A percentile compares a stretch with the other conserved stretches of the same genome.
Evolutionary conservation across 1,139 yeast genomes (phyloP).

Genomic region (Yamadazyma diddensiae): DNA sequence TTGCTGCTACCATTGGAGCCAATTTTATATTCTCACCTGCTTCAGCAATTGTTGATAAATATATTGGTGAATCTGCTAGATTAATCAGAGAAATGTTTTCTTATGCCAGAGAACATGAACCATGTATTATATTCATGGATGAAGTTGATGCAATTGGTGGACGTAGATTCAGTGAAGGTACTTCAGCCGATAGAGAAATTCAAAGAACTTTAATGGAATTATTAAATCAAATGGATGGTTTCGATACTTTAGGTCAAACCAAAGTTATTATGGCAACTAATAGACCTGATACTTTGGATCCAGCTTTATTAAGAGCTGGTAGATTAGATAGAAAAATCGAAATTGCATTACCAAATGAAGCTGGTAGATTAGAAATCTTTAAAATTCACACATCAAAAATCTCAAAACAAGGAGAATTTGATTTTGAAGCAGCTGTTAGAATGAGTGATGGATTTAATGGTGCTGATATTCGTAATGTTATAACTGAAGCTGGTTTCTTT

Average conservation of each 20-base stretch:
- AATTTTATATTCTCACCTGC: slow-evolving; percentile 98
- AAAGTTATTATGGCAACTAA: slow-evolving; percentile 99
- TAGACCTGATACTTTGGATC: slow-evolving; percentile 97
- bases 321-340: slow-evolving; percentile 97
- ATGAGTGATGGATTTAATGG: slow-evolving; percentile 99
- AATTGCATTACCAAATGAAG: slow-evolving; percentile 94
- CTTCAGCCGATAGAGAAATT: slow-evolving; percentile 97
- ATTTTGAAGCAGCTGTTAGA: slow-evolving; percentile 94
- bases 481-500: slow-evolving; percentile 98
- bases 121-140: slow-evolving; percentile 98
- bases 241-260: slow-evolving; percentile 94
- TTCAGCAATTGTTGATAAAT: slow-evolving; percentile 96
- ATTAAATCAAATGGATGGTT: slow-evolving; percentile 98
- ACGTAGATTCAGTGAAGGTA: slow-evolving; percentile 96
- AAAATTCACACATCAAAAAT: slow-evolving; percentile 90
- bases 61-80: slow-evolving; percentile 97
- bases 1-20: slow-evolving; percentile 98
- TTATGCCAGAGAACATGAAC: slow-evolving; percentile 97
- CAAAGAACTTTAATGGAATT: slow-evolving; percentile 98
- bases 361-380: slow-evolving; percentile 90
- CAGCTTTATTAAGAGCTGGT: slow-evolving; percentile 98
- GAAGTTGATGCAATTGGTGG: slow-evolving; percentile 99
- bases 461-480: slow-evolving; percentile 95
- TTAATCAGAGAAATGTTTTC: slow-evolving; percentile 98
- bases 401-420: slow-evolving; percentile 91